Evolutionary conservation across 495 filamentous ascomycete genomes (phyloP), one percentile per base, ranked within the genome.

Genomic region (Penicillium robsamsonii): DNA sequence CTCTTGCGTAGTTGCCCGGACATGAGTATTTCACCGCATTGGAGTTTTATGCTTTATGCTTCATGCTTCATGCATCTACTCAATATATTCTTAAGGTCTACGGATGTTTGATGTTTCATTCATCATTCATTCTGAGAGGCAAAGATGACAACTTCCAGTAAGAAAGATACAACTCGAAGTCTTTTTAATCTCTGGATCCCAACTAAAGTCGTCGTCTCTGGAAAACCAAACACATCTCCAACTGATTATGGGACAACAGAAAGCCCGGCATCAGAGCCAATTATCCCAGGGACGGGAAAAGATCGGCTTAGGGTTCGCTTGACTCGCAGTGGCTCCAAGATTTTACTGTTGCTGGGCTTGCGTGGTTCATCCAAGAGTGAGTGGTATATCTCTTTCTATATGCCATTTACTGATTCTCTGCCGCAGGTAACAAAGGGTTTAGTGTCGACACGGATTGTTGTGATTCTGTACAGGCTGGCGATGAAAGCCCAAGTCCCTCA

Each of bases 201-300:
- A 1, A 61, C 38, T 37, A 67, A 63, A 63, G 43, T 48, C 33
- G 50, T 38, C n/a, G 47, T 33, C 29, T 44, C 22, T 56, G 33
- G 46, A 53, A 60, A 64, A 54, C 27, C 38, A 38, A 43, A 46
- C 20, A 31, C 53, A 31, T 60, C 57, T 35, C 50, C 60, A n/a
- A 41, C 56, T n/a, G 58, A 59, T 18, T 67, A 67, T 10, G 59
- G 60, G 15, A 29, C 65, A 38, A 70, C 74, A 11, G 71, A 72
- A 29, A 66, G 54, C 30, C 59, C 65, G 18, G 53, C 51, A 17
- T 61, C 63, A 7, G 68, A 69, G 25, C 49, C 58, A 27, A 55
- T 45, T 22, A 50, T 56, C 25, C 44, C 46, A 12, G 24, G 43
- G 13, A 13, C 29, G 5, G 24, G 49, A 20, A 64, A 48, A 46